Conservation (phyloP, 2,329 filamentous ascomycete species). For the Talaromyces sp. region DNA sequence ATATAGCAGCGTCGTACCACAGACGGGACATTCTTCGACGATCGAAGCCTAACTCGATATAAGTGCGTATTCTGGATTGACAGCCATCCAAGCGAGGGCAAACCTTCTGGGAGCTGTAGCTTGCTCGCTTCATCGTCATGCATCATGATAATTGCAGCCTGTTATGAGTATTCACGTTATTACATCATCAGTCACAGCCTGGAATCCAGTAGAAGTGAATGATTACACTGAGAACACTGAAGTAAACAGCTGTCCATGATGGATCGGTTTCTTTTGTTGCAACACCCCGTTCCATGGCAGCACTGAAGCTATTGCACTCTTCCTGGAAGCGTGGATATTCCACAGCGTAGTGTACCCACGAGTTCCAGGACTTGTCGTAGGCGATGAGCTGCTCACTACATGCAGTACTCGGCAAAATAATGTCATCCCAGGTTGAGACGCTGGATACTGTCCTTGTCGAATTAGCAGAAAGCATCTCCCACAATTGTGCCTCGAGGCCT, state of each 20-base stretch:
- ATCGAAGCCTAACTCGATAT: not conserved
- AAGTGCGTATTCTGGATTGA: not conserved
- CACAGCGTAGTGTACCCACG: not conserved
- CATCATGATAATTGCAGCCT: not conserved
- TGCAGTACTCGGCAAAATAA: not conserved
- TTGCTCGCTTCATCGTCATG: not conserved
- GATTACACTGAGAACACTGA: not conserved
- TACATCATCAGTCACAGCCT: not conserved
- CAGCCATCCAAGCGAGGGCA: not conserved
- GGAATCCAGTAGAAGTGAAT: not conserved
- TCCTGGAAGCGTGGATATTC: not conserved
- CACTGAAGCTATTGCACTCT: not conserved
- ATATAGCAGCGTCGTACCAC: not conserved
- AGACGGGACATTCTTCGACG: not conserved
- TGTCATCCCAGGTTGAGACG: not conserved
- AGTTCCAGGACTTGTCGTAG: not conserved
- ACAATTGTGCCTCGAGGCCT: not conserved
- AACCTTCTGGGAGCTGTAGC: not conserved
- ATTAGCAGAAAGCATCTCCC: not conserved
- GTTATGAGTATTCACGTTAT: not conserved
- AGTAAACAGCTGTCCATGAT: not conserved
- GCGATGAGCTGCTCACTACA: not conserved
- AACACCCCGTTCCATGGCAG: not conserved
- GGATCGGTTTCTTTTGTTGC: not conserved
- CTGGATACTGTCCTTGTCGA: not conserved